Evolutionary conservation across 2,329 filamentous ascomycete genomes (phyloP).

Genomic region (Fusarium compactum): DNA sequence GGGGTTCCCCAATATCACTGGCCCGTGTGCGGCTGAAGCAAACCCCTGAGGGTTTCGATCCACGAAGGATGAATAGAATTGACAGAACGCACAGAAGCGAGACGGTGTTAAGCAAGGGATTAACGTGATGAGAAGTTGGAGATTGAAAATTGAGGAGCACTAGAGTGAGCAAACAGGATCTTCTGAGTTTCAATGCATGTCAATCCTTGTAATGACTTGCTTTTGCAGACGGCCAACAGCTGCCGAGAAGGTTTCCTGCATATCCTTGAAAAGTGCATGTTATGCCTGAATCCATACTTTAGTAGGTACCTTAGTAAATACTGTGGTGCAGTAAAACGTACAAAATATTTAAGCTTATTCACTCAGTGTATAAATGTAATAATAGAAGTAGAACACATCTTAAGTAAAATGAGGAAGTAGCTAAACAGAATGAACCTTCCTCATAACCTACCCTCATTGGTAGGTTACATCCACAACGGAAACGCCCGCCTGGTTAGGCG

Average conservation of each 20-base stretch:
- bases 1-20: conserved; percentile 2
- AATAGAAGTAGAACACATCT: not conserved
- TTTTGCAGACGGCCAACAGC: not conserved
- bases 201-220: not conserved
- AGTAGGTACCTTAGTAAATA: not conserved
- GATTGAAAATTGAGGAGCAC: not conserved
- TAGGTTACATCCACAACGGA: conserved; percentile 20
- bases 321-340: not conserved
- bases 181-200: conserved; percentile 3
- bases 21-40: conserved; percentile 30
- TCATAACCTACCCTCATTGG: not conserved
- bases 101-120: not conserved
- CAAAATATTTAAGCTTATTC: not conserved
- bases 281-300: too few relatives aligned
- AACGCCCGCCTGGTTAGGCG: conserved; percentile 25
- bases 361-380: not conserved
- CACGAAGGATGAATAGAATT: conserved; percentile 28
- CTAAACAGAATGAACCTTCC: not conserved
- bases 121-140: not conserved
- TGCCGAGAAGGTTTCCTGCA: not conserved
- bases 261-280: not conserved
- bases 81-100: conserved; percentile 1
- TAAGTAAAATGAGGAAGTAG: conserved; percentile 7
- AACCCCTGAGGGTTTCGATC: conserved; percentile 16
- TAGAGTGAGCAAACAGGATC: not conserved